Conservation (phyloP, 768 basidiomycete species). For the Pholiota microspora region DNA sequence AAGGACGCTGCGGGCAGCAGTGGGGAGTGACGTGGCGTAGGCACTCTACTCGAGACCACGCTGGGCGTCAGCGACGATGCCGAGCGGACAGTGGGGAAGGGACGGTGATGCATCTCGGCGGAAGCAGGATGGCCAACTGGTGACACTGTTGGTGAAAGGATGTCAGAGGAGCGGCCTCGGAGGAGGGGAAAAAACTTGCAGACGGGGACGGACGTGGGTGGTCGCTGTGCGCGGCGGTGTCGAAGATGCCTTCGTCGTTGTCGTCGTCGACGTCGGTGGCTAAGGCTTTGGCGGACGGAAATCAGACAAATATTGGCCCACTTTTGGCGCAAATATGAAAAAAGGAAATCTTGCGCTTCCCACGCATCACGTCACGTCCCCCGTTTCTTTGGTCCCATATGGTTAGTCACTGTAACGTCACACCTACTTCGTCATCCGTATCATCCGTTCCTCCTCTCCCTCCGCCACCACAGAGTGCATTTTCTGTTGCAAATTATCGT, state of each 20-base stretch:
- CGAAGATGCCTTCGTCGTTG: neutral
- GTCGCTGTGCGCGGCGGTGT: neutral
- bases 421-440: neutral
- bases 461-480: neutral
- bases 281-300: neutral
- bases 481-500: neutral
- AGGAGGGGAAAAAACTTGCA: neutral
- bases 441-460: neutral
- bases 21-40: conserved; percentile 46
- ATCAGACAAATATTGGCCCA: conserved; percentile 11
- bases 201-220: neutral
- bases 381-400: neutral
- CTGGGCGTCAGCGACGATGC: conserved; percentile 42
- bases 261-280: conserved; percentile 8
- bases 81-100: conserved; percentile 54
- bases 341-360: conserved; percentile 6
- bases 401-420: neutral
- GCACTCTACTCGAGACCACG: conserved; percentile 29
- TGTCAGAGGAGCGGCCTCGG: neutral
- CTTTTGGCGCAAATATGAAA: conserved; percentile 8
- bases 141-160: neutral
- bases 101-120: conserved; percentile 60
- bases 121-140: conserved; percentile 5
- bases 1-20: conserved; percentile 48
- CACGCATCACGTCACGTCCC: conserved; percentile 5